Evolutionary conservation across 2,329 filamentous ascomycete genomes (phyloP).

Genomic region (Colletotrichum musicola): DNA sequence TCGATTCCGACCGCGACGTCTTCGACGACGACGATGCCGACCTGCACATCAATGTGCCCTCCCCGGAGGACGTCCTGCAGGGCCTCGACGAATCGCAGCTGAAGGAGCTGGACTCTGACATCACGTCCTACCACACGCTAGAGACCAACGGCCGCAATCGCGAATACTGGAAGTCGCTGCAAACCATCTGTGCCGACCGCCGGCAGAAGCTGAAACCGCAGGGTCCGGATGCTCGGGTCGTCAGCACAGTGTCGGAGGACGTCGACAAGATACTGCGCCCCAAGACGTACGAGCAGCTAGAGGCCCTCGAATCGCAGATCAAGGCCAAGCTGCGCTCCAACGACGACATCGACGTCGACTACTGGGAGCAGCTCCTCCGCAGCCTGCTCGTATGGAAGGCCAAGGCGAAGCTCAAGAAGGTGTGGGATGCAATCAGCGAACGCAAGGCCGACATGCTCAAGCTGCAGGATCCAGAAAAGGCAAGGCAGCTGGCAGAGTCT

Average conservation of each 20-base stretch:
- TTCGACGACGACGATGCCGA: conserved; percentile 89
- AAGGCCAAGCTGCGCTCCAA: conserved; percentile 86
- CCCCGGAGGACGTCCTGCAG: conserved; percentile 85
- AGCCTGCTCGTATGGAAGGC: conserved; percentile 93
- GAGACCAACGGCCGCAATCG: conserved; percentile 83
- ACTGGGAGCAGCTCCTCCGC: conserved; percentile 93
- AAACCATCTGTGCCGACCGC: conserved; percentile 83
- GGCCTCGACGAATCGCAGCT: conserved; percentile 76
- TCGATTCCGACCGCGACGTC: conserved; percentile 85
- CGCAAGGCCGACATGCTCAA: conserved; percentile 70
- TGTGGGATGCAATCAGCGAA: conserved; percentile 81
- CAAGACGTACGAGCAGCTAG: conserved; percentile 89
- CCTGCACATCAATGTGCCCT: conserved; percentile 78
- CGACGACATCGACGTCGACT: conserved; percentile 95
- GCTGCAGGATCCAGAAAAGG: conserved; percentile 76
- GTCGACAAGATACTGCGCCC: conserved; percentile 88
- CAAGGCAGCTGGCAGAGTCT: conserved; percentile 57
- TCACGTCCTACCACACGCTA: conserved; percentile 81
- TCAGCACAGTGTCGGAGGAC: conserved; percentile 86
- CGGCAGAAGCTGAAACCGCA: conserved; percentile 73
- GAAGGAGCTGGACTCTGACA: conserved; percentile 83
- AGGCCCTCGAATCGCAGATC: conserved; percentile 88
- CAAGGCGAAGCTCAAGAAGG: conserved; percentile 82
- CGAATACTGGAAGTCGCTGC: conserved; percentile 94
- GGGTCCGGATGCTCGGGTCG: conserved; percentile 76